A percentile compares a stretch with the other conserved stretches of the same genome.
phyloP scores from a whole-genome alignment of 2,329 filamentous ascomycete genomes.

The Mariannaea elegans region DNA sequence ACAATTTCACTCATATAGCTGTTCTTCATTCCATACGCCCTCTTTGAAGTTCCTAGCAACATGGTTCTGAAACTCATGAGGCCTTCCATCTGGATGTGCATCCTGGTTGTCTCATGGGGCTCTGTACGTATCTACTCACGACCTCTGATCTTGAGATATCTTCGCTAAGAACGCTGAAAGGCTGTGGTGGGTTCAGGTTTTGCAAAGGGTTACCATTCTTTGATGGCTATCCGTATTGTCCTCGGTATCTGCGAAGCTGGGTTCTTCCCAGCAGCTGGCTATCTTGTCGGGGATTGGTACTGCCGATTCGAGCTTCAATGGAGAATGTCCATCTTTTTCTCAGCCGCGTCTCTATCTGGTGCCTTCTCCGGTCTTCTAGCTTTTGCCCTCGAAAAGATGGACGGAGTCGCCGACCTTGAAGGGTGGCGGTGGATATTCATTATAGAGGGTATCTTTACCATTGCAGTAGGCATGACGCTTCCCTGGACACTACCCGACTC shows the following conservation, averaged over 20 bases:
- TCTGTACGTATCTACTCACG: no score
- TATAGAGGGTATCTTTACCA: constrained; percentile 15
- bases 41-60: constrained; percentile 72
- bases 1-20: constrained; percentile 61
- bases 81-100: constrained; percentile 72
- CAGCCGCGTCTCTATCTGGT: constrained; percentile 77
- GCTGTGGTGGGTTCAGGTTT: no score
- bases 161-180: no score
- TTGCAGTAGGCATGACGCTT: neutral
- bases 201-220: no score
- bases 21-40: constrained; percentile 49
- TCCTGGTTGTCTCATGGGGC: constrained; percentile 58
- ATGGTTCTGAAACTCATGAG: constrained; percentile 69
- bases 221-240: no score
- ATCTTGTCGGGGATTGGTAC: constrained; percentile 78
- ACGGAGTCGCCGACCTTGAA: neutral
- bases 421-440: constrained; percentile 23
- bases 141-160: no score
- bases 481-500: neutral
- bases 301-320: constrained; percentile 63
- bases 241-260: no score
- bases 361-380: constrained; percentile 77
- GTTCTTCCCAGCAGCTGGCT: no score
- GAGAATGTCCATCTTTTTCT: constrained; percentile 64
- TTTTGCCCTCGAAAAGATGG: constrained; percentile 42